These are phyloP conservation scores for Rhizophora mangle DNA, from an alignment of 345 rosid genomes.

Conservation along the genomic window DNA sequence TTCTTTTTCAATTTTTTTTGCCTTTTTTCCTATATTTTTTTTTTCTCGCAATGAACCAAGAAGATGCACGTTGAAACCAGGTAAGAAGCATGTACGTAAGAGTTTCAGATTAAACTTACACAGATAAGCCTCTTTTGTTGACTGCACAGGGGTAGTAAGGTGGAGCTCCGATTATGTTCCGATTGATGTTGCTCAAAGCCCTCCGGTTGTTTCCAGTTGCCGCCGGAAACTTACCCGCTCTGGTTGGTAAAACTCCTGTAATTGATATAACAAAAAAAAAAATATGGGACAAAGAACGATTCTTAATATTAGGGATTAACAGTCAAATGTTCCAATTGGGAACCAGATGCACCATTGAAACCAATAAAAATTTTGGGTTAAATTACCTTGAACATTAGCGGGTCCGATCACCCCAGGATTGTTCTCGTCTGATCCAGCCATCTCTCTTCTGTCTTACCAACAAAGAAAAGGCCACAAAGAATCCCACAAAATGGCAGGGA, in stretches of 20 bases:
- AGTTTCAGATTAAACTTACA: slow-evolving; percentile 41
- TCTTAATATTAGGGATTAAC: slow-evolving; percentile 24
- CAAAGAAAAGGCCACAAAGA: slow-evolving; percentile 20
- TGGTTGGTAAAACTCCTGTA: slow-evolving; percentile 49
- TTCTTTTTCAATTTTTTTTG: no score
- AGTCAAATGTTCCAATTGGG: background rate
- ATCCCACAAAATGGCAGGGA: background rate
- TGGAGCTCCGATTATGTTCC: slow-evolving; percentile 57
- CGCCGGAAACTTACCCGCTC: slow-evolving; percentile 52
- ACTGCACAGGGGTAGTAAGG: slow-evolving; percentile 66
- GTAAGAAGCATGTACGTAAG: background rate
- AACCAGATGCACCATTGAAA: background rate
- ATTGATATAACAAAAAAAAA: slow-evolving; percentile 7
- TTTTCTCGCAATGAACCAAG: background rate
- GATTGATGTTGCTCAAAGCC: slow-evolving; percentile 66
- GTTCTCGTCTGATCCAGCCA: slow-evolving; percentile 85
- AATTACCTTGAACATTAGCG: slow-evolving; percentile 47
- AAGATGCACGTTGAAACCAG: background rate
- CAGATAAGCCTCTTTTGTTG: slow-evolving; percentile 54
- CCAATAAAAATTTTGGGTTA: background rate
- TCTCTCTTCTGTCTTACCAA: slow-evolving; percentile 18
- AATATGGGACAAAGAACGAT: background rate
- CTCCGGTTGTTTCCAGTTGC: slow-evolving; percentile 54
- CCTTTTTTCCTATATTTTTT: no score
- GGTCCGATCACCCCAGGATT: slow-evolving; percentile 59